Evolutionary conservation across 352 stramenopile species (phyloP).

Genomic region (Globisporangium paroecandrum): DNA sequence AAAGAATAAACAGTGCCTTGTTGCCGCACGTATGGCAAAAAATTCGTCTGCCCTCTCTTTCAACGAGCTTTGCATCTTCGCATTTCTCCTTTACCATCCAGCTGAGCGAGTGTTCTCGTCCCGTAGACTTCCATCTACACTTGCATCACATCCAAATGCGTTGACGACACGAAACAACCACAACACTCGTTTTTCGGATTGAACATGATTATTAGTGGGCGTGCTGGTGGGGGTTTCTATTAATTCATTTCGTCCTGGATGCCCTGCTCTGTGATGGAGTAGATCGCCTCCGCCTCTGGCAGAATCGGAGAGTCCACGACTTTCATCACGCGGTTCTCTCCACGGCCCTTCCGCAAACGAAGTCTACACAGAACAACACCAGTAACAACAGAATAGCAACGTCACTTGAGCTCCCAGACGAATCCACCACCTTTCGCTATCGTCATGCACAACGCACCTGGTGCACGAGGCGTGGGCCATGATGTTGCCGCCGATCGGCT

Average conservation of each 20-base stretch:
- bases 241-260: conserved; percentile 92
- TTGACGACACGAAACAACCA: background rate
- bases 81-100: background rate
- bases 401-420: background rate
- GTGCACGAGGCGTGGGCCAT: conserved; percentile 85
- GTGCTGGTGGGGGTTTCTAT: conserved; percentile 1
- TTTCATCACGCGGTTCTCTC: conserved; percentile 98
- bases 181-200: background rate
- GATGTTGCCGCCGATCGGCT: conserved; percentile 91
- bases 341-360: conserved; percentile 95
- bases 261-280: conserved; percentile 95
- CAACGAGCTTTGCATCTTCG: background rate
- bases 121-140: background rate
- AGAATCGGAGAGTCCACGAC: conserved; percentile 96
- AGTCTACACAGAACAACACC: conserved; percentile 37
- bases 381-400: conserved; percentile 8
- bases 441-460: conserved; percentile 30
- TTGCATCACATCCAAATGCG: background rate
- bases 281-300: conserved; percentile 97
- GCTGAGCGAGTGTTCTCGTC: background rate
- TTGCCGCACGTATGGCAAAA: too few species aligned
- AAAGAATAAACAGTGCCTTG: too few species aligned
- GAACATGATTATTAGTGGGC: conserved; percentile 1
- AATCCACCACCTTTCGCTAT: background rate
- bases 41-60: too few species aligned